phyloP scores from a whole-genome alignment of 2,329 filamentous ascomycete species.

The Pseudogymnoascus sp. region DNA sequence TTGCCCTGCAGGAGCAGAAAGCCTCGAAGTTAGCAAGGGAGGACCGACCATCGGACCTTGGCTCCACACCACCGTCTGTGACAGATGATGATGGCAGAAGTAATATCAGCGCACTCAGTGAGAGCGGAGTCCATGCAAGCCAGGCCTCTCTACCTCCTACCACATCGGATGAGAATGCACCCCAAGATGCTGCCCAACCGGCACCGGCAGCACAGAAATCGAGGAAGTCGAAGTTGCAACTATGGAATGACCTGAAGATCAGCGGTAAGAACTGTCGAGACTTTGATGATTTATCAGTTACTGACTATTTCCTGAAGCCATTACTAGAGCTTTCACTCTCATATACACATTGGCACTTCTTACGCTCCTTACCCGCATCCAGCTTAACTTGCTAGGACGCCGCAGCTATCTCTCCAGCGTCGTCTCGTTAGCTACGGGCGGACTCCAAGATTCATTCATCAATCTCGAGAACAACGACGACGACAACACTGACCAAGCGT shows the following conservation, averaged over 20 bases:
- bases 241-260: conserved; percentile 97
- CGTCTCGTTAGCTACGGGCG: conserved; percentile 75
- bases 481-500: conserved; percentile 69
- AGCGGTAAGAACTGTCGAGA: conserved; percentile 54
- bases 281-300: conserved; percentile 8
- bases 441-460: conserved; percentile 55
- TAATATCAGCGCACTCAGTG: conserved; percentile 66
- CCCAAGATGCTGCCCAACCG: conserved; percentile 33
- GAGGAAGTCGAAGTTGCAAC: conserved; percentile 75
- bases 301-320: conserved; percentile 45
- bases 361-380: conserved; percentile 85
- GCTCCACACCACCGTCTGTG: conserved; percentile 48
- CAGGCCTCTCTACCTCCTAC: conserved; percentile 55
- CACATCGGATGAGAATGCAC: conserved; percentile 33
- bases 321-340: conserved; percentile 83
- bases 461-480: conserved; percentile 90
- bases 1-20: conserved; percentile 92
- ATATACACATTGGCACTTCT: conserved; percentile 86
- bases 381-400: conserved; percentile 92
- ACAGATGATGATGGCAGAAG: conserved; percentile 79
- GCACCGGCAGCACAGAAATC: conserved; percentile 34
- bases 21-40: conserved; percentile 57
- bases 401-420: conserved; percentile 95
- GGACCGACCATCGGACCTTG: conserved; percentile 35
- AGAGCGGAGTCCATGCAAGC: conserved; percentile 76